phyloP scores from a whole-genome alignment of 1,284 basidiomycete species.

The Ustanciosporium gigantosporum region DNA sequence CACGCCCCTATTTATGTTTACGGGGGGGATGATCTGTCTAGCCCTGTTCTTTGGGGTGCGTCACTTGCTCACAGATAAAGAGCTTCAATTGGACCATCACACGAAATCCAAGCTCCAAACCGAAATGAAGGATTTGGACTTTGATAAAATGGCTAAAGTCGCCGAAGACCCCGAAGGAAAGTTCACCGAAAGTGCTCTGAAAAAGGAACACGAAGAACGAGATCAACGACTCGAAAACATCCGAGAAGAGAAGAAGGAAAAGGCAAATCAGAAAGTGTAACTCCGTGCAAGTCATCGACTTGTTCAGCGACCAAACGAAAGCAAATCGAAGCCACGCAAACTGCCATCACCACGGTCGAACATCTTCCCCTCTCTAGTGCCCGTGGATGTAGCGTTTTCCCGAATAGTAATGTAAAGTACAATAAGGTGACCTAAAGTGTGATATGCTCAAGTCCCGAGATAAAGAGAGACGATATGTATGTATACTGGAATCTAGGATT shows the following conservation, averaged over 20 bases:
- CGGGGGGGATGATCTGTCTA: constrained; percentile 26
- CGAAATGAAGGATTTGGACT: constrained; percentile 21
- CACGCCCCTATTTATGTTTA: constrained; percentile 40
- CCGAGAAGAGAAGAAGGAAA: constrained; percentile 18
- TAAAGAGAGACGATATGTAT: no score
- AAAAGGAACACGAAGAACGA: constrained; percentile 15
- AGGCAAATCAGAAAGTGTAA: constrained; percentile 17
- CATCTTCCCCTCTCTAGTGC: no score
- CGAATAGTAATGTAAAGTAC: not conserved
- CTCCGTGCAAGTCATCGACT: not conserved
- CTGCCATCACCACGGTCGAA: no score
- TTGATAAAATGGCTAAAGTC: constrained; percentile 22
- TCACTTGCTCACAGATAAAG: constrained; percentile 29
- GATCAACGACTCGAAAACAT: constrained; percentile 8
- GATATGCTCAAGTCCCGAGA: no score
- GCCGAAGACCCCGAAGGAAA: constrained; percentile 30
- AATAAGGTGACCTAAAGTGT: no score
- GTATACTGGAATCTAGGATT: no score
- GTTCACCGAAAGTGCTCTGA: no score
- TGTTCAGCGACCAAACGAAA: no score
- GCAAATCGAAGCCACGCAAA: no score
- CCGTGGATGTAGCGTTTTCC: no score
- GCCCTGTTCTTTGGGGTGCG: constrained; percentile 26
- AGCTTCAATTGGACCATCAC: constrained; percentile 18
- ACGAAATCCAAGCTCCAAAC: constrained; percentile 15